A percentile compares a stretch with the other conserved stretches of the same genome.
Evolutionary conservation across 805 yeast species (phyloP).

Genomic region (Kodamaea nitidulidarum): DNA sequence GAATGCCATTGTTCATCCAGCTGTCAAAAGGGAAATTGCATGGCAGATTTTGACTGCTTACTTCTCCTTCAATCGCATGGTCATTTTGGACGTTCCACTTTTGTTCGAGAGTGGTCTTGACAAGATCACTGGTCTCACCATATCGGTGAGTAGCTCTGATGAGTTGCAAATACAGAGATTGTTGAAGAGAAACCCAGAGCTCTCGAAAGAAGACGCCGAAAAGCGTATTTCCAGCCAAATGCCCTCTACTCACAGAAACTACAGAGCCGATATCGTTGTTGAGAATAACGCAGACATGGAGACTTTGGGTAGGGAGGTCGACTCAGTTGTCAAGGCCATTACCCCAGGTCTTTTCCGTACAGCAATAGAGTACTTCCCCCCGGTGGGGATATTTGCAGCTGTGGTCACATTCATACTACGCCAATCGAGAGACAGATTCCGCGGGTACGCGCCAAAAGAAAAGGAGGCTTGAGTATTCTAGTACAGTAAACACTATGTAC

Average conservation of each 20-base stretch:
- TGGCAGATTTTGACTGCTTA: slow-evolving; percentile 55
- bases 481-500: too few species aligned
- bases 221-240: slow-evolving; percentile 77
- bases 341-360: slow-evolving; percentile 28
- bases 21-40: slow-evolving; percentile 65
- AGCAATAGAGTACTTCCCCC: slow-evolving; percentile 12
- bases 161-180: slow-evolving; percentile 63
- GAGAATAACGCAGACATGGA: slow-evolving; percentile 47
- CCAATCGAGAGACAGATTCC: slow-evolving; percentile 7
- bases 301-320: slow-evolving; percentile 21
- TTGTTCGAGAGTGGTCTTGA: slow-evolving; percentile 78
- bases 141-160: slow-evolving; percentile 63
- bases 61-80: slow-evolving; percentile 52
- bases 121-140: slow-evolving; percentile 61
- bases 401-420: slow-evolving; percentile 7
- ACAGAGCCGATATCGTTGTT: slow-evolving; percentile 61
- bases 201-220: slow-evolving; percentile 61
- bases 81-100: slow-evolving; percentile 85
- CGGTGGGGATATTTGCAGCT: slow-evolving; percentile 14
- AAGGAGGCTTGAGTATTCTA: not conserved
- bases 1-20: slow-evolving; percentile 84
- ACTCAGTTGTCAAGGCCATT: slow-evolving; percentile 20
- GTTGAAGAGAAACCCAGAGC: slow-evolving; percentile 59
- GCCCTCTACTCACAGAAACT: slow-evolving; percentile 53
- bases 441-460: slow-evolving; percentile 7